Evolutionary conservation across 192 early-diverging fungal species (phyloP), one percentile per base, ranked within the genome.

Genomic region (Gonapodya prolifera): DNA sequence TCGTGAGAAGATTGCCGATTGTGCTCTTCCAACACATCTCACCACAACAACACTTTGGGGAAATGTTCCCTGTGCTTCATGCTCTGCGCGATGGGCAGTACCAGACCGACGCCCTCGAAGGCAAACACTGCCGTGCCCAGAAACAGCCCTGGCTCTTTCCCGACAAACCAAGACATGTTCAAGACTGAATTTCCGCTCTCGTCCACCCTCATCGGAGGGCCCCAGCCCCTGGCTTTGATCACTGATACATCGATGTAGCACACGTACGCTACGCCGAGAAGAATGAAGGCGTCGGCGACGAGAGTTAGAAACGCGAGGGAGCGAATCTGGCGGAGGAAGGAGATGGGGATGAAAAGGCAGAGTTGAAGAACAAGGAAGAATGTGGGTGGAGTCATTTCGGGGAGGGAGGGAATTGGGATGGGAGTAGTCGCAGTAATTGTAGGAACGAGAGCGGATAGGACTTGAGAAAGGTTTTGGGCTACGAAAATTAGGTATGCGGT

Each of bases 61-160:
- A 98, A 97, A 79, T 92, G 89, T 76, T 94, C 87, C n/a, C 95
- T 95, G 31, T 91, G 87, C 86, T 92, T 93, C 96, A 98, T 98
- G 0, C 87, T 87, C 78, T 94, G 90, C 33, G 91, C 91, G 70
- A 95, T 92, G 16, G 94, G 94, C 36, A 94, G 89, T 30, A 95
- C 90, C 33, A 95, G 82, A 70, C 95, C 94, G 78, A 98, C 94
- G 75, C 94, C 92, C 85, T 94, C 94, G 81, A 92, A 97, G 1
- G 91, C 88, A 84, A 91, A 96, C 75, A 96, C 93, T 35, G 96
- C 96, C 17, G 96, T 98, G 75, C 96, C 96, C 61, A 98, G 91
- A 79, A 97, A 95, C 69, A 96, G 82, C 31, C 94, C 88, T 79
- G 95, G 96, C 61, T 89, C 88, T 33, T 91, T 77, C 1, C 95